A percentile compares a stretch with the other conserved stretches of the same genome.
Evolutionary conservation across 164 flowering plant genomes (phyloP).

Genomic region (Vitis rotundifolia): DNA sequence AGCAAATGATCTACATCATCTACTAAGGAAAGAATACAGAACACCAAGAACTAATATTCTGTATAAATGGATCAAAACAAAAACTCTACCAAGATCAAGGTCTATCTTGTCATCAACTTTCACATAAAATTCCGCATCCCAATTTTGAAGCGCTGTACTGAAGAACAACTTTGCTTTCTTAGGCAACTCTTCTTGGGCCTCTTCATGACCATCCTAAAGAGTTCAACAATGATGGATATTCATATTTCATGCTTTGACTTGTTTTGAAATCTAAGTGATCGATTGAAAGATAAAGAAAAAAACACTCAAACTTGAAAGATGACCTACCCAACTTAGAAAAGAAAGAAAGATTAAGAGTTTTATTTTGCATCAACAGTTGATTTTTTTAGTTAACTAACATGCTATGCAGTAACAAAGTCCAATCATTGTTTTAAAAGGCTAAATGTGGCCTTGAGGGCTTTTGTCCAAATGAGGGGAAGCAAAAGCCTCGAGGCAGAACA

Average conservation of each 20-base stretch:
- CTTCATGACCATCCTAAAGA: slow-evolving; percentile 90
- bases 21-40: not conserved
- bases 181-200: slow-evolving; percentile 94
- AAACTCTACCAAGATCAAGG: slow-evolving; percentile 72
- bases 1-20: not conserved
- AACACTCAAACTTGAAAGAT: not conserved
- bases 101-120: slow-evolving; percentile 87
- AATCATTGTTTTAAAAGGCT: no score
- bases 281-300: not conserved
- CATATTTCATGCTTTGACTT: not conserved
- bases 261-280: not conserved
- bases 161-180: slow-evolving; percentile 93
- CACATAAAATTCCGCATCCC: slow-evolving; percentile 98
- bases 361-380: not conserved
- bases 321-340: not conserved
- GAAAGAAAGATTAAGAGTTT: not conserved
- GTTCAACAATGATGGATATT: not conserved
- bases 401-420: no score
- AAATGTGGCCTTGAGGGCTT: no score
- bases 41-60: not conserved
- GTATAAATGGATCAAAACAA: not conserved
- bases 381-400: no score
- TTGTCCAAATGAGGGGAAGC: no score
- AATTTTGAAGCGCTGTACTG: slow-evolving; percentile 83
- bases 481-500: no score